Percentiles rank a stretch among this genome's conserved stretches.
phyloP scores from a whole-genome alignment of 2,329 filamentous ascomycete genomes.

The Colletotrichum agaves region DNA sequence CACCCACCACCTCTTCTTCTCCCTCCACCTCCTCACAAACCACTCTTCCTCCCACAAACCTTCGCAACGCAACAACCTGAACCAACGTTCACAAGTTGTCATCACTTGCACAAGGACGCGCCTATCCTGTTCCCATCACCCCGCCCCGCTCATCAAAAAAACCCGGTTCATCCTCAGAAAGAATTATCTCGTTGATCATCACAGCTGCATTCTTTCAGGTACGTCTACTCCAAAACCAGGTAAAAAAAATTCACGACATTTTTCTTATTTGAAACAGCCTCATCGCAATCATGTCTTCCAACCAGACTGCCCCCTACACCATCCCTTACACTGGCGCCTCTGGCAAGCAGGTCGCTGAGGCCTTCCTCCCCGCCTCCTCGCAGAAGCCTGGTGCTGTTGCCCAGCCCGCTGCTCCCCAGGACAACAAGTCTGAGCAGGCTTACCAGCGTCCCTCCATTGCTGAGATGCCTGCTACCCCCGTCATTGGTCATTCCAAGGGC shows the following conservation, averaged over 20 bases:
- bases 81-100: no score
- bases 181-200: neutral
- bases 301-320: conserved; percentile 43
- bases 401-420: conserved; percentile 7
- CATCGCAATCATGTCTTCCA: conserved; percentile 16
- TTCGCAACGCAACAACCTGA: neutral
- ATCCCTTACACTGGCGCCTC: conserved; percentile 43
- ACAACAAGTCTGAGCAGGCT: neutral
- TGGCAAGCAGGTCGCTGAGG: conserved; percentile 38
- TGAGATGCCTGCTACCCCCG: neutral
- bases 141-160: no score
- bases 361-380: conserved; percentile 20
- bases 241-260: neutral
- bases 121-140: no score
- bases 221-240: neutral
- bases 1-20: neutral
- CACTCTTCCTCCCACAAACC: neutral
- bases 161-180: no score
- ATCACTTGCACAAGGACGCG: no score
- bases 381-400: neutral
- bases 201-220: neutral
- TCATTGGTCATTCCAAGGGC: conserved; percentile 9
- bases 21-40: neutral
- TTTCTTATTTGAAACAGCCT: conserved; percentile 18
- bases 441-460: conserved; percentile 2